A percentile compares a stretch with the other conserved stretches of the same genome.
phyloP scores from a whole-genome alignment of 495 filamentous ascomycete genomes.

The Halenospora varia region DNA sequence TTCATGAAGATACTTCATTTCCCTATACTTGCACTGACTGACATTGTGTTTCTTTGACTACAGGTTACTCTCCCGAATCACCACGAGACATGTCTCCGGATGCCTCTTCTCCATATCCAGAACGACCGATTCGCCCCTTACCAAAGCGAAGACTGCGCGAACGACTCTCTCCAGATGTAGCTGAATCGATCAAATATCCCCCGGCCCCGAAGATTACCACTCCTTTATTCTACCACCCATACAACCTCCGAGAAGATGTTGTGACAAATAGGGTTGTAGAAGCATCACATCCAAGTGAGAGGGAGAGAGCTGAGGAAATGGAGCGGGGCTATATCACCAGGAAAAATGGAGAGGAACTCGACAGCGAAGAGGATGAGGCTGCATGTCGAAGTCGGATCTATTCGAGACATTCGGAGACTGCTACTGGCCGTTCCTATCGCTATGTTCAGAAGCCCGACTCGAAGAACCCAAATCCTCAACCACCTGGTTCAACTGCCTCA shows the following conservation, averaged over 20 bases:
- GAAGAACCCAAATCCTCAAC: conserved; percentile 40
- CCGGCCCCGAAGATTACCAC: conserved; percentile 60
- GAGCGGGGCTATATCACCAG: conserved; percentile 31
- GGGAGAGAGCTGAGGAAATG: conserved; percentile 17
- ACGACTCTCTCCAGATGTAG: conserved; percentile 77
- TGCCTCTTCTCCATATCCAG: conserved; percentile 72
- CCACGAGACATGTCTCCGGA: conserved; percentile 57
- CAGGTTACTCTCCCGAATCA: conserved; percentile 26
- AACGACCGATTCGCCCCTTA: conserved; percentile 88
- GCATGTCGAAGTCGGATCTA: conserved; percentile 25
- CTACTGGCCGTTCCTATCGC: conserved; percentile 25
- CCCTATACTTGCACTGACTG: conserved; percentile 8
- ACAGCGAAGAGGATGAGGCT: conserved; percentile 36
- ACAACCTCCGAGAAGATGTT: conserved; percentile 40
- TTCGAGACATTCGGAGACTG: conserved; percentile 23
- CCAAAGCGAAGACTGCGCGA: conserved; percentile 84
- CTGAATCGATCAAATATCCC: conserved; percentile 77
- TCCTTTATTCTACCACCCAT: conserved; percentile 74
- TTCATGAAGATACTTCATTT: neutral
- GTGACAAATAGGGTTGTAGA: conserved; percentile 14
- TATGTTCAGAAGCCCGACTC: conserved; percentile 28
- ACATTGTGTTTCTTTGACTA: conserved; percentile 9
- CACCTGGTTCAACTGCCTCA: conserved; percentile 45
- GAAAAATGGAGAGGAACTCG: conserved; percentile 27
- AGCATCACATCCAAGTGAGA: conserved; percentile 20